Evolutionary conservation across 495 filamentous ascomycete genomes (phyloP).

Genomic region (Podospora anserina): DNA sequence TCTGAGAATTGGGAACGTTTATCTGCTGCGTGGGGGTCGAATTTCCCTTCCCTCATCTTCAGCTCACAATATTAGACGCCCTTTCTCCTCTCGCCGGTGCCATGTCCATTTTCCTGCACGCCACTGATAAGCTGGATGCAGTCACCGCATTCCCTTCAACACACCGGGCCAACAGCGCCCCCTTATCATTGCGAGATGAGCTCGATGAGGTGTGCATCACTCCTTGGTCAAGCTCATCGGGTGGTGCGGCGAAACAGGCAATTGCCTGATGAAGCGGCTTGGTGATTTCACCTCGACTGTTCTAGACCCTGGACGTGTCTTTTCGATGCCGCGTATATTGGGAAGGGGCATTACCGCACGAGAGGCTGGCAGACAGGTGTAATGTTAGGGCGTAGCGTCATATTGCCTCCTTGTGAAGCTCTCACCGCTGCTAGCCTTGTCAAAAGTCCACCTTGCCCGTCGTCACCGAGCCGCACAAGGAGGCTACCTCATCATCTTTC

Average conservation of each 20-base stretch:
- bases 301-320: neutral
- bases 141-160: neutral
- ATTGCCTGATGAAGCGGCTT: neutral
- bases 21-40: conserved; percentile 1
- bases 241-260: neutral
- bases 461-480: neutral
- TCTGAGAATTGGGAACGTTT: neutral
- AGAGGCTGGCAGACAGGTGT: neutral
- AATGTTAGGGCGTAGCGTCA: neutral
- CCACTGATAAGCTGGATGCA: neutral
- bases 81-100: neutral
- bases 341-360: no score
- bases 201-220: neutral
- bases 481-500: neutral
- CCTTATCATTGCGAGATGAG: neutral
- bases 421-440: neutral
- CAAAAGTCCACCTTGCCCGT: neutral
- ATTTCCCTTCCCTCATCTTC: neutral
- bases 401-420: neutral
- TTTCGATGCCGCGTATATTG: neutral
- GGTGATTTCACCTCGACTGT: neutral
- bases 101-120: neutral
- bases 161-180: neutral
- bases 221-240: neutral
- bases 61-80: neutral